Evolutionary conservation across 257 asterid genomes (phyloP), one percentile per base, ranked within the genome.

Genomic region (Jaltomata sinuosa): DNA sequence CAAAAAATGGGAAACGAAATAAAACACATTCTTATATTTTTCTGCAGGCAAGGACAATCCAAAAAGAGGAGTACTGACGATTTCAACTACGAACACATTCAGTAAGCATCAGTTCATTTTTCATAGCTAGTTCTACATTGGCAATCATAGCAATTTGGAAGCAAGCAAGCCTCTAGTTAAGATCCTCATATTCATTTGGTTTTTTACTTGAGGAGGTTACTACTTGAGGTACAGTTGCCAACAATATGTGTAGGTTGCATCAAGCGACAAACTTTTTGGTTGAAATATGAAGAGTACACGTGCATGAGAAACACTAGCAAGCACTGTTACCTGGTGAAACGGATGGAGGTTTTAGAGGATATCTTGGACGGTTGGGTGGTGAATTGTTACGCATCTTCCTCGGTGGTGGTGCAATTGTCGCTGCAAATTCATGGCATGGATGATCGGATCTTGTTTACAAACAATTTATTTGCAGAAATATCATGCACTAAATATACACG

Each of bases 311-410:
- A 76, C 81, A 76, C 45, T 27, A 47, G 61, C 27, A 76, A 49
- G 62, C 42, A 76, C 61, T 76, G 61, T 86, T 88, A 94, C 98
- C 98, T 91, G 98, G 91, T 83, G 94, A 90, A 83, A 81, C 88
- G 79, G 92, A 87, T 10, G 93, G 94, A 72, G 97, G 90, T 86
- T 88, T 87, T 59, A 49, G 38, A 3, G 87, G 89, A n/a, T 74
- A 59, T 81, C 79, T 85, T 76, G 90, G 93, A 79, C 47, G 82
- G 59, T 55, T 55, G 22, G 89, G 85, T 85, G 89, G 91, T 36
- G 90, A 69, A 64, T 84, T 87, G 77, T 81, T 85, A 29, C 87
- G 88, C 83, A 68, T 81, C 88, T 85, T 80, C 86, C 92, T 91
- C 64, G 85, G 92, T 57, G 92, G 79, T 81, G 87, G 64, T 38